A percentile compares a stretch with the other conserved stretches of the same genome.
phyloP scores from a whole-genome alignment of 2,329 filamentous ascomycete genomes.

The Hypoxylon sp. region DNA sequence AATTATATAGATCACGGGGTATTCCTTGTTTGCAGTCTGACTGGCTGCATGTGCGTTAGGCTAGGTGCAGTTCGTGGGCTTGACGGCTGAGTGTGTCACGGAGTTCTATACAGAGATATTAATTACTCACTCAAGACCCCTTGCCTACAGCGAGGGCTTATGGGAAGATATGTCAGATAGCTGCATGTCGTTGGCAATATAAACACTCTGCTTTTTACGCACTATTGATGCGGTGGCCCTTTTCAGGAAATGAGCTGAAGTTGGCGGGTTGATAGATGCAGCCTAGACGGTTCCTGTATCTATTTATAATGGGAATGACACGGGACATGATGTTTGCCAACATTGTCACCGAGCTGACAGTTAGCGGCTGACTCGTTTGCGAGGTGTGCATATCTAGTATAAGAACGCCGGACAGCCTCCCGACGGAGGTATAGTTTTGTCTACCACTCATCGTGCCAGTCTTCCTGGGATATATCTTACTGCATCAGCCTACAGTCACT shows the following conservation, averaged over 20 bases:
- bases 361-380: background rate
- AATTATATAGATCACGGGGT: background rate
- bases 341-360: background rate
- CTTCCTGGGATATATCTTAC: background rate
- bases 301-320: slow-evolving; percentile 9
- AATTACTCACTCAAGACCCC: slow-evolving; percentile 2
- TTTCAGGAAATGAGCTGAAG: slow-evolving; percentile 10
- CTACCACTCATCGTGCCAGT: background rate
- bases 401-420: slow-evolving; percentile 9
- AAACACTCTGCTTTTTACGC: slow-evolving; percentile 3
- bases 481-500: background rate
- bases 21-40: slow-evolving; percentile 18
- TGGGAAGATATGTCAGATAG: slow-evolving; percentile 5
- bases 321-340: background rate
- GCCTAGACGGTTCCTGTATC: background rate
- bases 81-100: background rate
- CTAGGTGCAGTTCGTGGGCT: slow-evolving; percentile 10
- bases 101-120: slow-evolving; percentile 5
- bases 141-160: slow-evolving; percentile 1
- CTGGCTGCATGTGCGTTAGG: slow-evolving; percentile 4
- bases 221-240: slow-evolving; percentile 31
- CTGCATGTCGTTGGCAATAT: background rate
- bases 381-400: slow-evolving; percentile 6
- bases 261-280: slow-evolving; percentile 2
- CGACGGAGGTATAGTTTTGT: background rate